Evolutionary conservation across 768 basidiomycete genomes (phyloP).

Genomic region (Amanita brunnescens): DNA sequence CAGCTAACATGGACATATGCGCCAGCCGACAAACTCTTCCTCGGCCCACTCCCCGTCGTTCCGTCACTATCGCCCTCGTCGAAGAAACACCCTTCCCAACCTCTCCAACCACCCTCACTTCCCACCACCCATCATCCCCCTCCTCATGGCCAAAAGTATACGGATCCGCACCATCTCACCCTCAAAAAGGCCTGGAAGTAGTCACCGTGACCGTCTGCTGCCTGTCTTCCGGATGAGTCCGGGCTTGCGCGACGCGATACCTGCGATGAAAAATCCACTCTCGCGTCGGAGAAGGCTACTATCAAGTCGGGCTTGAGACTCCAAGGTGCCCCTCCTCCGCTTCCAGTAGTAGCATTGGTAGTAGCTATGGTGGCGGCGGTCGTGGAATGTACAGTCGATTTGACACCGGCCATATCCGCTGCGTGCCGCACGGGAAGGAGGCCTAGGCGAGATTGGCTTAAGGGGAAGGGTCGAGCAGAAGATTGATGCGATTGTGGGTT

Average conservation of each 20-base stretch:
- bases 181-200: constrained; percentile 32
- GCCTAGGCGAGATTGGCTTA: no score
- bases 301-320: constrained; percentile 44
- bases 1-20: constrained; percentile 56
- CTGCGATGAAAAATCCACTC: constrained; percentile 77
- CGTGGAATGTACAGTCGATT: neutral
- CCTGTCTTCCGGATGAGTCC: constrained; percentile 27
- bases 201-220: constrained; percentile 39
- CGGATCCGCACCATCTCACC: constrained; percentile 36
- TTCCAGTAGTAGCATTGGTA: constrained; percentile 19
- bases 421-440: no score
- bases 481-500: no score
- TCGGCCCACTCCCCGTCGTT: constrained; percentile 21
- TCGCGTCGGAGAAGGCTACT: constrained; percentile 65
- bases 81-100: no score
- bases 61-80: no score
- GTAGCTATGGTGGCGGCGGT: neutral
- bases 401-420: no score
- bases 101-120: constrained; percentile 18
- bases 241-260: constrained; percentile 36
- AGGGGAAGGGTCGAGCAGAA: no score
- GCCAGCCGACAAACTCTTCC: constrained; percentile 80
- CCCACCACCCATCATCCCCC: constrained; percentile 25
- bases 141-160: constrained; percentile 33
- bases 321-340: constrained; percentile 20